Evolutionary conservation across 768 basidiomycete species (phyloP).

Genomic region (Trametes elegans): DNA sequence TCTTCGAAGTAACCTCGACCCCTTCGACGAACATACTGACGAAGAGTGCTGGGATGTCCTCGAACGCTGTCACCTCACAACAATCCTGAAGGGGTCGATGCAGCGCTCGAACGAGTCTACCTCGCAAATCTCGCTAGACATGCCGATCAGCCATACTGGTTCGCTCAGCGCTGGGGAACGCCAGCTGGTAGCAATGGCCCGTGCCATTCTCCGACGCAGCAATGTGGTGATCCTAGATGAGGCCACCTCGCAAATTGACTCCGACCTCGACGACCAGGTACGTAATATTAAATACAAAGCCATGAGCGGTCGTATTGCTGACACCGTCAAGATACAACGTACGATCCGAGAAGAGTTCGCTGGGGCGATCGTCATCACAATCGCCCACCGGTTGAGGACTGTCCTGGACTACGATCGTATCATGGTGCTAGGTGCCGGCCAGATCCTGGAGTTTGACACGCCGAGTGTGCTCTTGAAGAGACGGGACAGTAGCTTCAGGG

Average conservation of each 20-base stretch:
- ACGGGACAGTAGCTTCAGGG: slow-evolving; percentile 58
- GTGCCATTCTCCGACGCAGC: slow-evolving; percentile 64
- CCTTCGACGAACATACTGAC: slow-evolving; percentile 54
- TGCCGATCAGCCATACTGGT: slow-evolving; percentile 58
- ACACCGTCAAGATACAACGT: slow-evolving; percentile 64
- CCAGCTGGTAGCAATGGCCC: slow-evolving; percentile 68
- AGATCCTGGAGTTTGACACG: slow-evolving; percentile 73
- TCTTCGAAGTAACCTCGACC: slow-evolving; percentile 71
- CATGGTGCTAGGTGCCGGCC: slow-evolving; percentile 70
- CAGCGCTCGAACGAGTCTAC: neutral
- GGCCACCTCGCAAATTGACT: slow-evolving; percentile 76
- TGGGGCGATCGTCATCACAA: slow-evolving; percentile 74
- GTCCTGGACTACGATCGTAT: slow-evolving; percentile 76
- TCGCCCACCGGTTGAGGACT: slow-evolving; percentile 78
- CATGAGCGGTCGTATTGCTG: neutral
- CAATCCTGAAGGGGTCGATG: slow-evolving; percentile 35
- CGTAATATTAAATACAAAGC: neutral
- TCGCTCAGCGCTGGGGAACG: slow-evolving; percentile 76
- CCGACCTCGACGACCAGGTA: slow-evolving; percentile 66
- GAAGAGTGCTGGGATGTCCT: slow-evolving; percentile 66
- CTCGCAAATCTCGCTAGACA: slow-evolving; percentile 43
- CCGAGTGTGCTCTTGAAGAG: slow-evolving; percentile 55
- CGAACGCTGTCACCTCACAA: slow-evolving; percentile 58
- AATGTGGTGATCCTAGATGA: slow-evolving; percentile 75
- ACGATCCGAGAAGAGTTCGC: slow-evolving; percentile 73